A percentile compares a stretch with the other conserved stretches of the same genome.
These are phyloP conservation scores for Trematosphaeria pertusa DNA, from an alignment of 2,329 filamentous ascomycete species.

Conservation along the genomic window DNA sequence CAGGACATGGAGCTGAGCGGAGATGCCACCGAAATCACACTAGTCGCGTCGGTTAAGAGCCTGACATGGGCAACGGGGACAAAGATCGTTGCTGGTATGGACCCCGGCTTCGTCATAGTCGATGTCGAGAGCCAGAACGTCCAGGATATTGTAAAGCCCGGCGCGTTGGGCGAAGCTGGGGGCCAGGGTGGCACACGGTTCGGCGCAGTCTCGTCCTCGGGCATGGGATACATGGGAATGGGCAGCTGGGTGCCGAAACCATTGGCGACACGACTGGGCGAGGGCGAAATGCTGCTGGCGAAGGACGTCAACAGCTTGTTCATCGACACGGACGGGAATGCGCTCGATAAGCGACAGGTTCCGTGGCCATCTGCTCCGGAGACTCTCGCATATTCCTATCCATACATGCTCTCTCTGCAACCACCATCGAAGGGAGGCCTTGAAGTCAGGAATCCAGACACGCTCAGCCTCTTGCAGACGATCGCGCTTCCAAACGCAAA, in stretches of 20 bases:
- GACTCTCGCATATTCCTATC: slow-evolving; percentile 93
- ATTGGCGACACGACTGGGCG: slow-evolving; percentile 79
- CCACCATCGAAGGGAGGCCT: slow-evolving; percentile 81
- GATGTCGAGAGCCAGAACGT: slow-evolving; percentile 78
- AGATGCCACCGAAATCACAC: slow-evolving; percentile 76
- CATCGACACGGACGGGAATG: slow-evolving; percentile 81
- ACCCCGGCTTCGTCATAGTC: slow-evolving; percentile 87
- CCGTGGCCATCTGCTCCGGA: slow-evolving; percentile 90
- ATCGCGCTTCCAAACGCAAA: slow-evolving; percentile 82
- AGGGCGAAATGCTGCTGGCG: slow-evolving; percentile 89
- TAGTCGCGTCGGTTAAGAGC: slow-evolving; percentile 84
- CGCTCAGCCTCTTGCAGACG: slow-evolving; percentile 85
- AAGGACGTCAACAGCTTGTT: slow-evolving; percentile 97
- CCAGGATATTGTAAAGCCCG: slow-evolving; percentile 80
- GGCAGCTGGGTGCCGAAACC: slow-evolving; percentile 91
- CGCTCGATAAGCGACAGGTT: slow-evolving; percentile 84
- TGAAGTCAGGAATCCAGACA: slow-evolving; percentile 92
- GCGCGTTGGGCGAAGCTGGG: slow-evolving; percentile 70
- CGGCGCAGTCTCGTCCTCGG: slow-evolving; percentile 80
- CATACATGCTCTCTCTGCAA: slow-evolving; percentile 89
- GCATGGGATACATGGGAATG: slow-evolving; percentile 97
- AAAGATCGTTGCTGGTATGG: slow-evolving; percentile 87
- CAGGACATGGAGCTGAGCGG: slow-evolving; percentile 86
- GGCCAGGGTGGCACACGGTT: slow-evolving; percentile 75
- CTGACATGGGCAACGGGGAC: slow-evolving; percentile 91